Evolutionary conservation across 139 green algal genomes (phyloP).

Genomic region (Coccomyxa sp.): DNA sequence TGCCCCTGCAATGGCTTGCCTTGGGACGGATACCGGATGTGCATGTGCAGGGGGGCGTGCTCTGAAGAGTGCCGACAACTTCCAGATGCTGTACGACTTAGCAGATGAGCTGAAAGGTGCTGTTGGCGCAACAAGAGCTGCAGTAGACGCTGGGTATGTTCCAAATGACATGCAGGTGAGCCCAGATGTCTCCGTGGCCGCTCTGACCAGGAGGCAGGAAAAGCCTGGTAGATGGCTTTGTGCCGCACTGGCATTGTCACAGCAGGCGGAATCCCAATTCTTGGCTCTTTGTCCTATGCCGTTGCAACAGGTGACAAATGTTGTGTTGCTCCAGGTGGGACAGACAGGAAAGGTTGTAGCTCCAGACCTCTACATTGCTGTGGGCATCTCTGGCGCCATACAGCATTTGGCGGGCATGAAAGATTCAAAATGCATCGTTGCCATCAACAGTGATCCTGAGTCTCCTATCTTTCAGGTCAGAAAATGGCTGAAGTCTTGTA

Average conservation of each 20-base stretch:
- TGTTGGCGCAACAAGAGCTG: conserved; percentile 83
- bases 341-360: conserved; percentile 96
- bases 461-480: conserved; percentile 84
- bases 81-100: conserved; percentile 75
- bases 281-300: no score
- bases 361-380: conserved; percentile 89
- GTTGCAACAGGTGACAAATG: no score
- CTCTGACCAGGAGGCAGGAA: background rate
- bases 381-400: conserved; percentile 93
- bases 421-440: conserved; percentile 86
- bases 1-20: background rate
- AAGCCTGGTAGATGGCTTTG: background rate
- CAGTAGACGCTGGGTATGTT: conserved; percentile 85
- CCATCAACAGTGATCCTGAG: conserved; percentile 88
- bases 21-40: no score
- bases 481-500: background rate
- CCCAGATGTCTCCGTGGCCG: background rate
- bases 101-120: conserved; percentile 82
- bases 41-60: conserved; percentile 69
- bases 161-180: conserved; percentile 86
- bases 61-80: conserved; percentile 84
- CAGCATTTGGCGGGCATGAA: conserved; percentile 93
- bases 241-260: no score
- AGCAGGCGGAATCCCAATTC: no score
- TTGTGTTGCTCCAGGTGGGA: conserved; percentile 67